phyloP scores from a whole-genome alignment of 2,329 filamentous ascomycete species.

The Pseudohalonectria lignicola region DNA sequence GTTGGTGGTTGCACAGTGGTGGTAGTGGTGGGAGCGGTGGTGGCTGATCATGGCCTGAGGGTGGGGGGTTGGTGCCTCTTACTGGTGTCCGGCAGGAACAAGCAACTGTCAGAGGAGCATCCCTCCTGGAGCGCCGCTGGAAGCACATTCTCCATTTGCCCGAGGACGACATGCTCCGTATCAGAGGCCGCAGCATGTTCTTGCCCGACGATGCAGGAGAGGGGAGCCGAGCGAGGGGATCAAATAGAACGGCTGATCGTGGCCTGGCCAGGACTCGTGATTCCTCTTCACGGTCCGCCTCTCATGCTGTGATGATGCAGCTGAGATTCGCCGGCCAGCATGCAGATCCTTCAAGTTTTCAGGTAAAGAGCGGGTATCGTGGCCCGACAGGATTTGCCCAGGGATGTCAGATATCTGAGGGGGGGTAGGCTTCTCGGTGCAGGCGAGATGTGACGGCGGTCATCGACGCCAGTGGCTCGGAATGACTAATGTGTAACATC shows the following conservation, averaged over 20 bases:
- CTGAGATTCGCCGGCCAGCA: neutral
- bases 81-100: too few relatives aligned
- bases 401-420: neutral
- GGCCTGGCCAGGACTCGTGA: neutral
- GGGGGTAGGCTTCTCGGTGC: neutral
- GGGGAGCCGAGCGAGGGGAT: neutral
- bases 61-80: too few relatives aligned
- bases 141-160: too few relatives aligned
- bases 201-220: neutral
- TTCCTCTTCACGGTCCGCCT: neutral
- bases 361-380: neutral
- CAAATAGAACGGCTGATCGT: neutral
- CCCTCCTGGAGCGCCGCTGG: too few relatives aligned
- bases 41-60: too few relatives aligned
- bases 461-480: neutral
- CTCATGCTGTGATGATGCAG: neutral
- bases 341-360: too few relatives aligned
- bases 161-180: too few relatives aligned
- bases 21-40: neutral
- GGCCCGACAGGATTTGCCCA: neutral
- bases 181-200: too few relatives aligned
- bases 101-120: too few relatives aligned
- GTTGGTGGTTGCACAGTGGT: neutral
- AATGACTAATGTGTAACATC: conserved; percentile 9
- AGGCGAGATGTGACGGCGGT: neutral